Evolutionary conservation across 2,329 filamentous ascomycete genomes (phyloP).

Genomic region (Pseudocercospora fuligena): DNA sequence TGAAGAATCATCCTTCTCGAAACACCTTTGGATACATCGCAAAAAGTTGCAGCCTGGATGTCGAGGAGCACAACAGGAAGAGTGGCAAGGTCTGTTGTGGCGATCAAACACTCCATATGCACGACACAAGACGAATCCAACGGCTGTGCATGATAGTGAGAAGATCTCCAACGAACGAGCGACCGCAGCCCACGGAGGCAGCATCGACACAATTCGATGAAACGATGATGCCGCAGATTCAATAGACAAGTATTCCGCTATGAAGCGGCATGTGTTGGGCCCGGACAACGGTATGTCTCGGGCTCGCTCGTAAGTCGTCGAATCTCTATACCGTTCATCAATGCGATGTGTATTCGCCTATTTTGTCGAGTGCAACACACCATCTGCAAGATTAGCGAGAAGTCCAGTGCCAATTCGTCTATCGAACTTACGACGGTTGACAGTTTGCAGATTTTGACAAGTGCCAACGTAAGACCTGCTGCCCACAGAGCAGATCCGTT

Average conservation of each 20-base stretch:
- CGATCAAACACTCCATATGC: not conserved
- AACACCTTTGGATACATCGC: not conserved
- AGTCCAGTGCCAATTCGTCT: not conserved
- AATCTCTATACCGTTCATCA: not conserved
- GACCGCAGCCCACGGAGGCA: not conserved
- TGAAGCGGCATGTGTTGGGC: not conserved
- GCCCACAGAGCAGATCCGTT: not conserved
- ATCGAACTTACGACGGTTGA: not conserved
- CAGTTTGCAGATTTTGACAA: conserved; percentile 6
- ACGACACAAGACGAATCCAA: not conserved
- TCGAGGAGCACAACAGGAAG: not conserved
- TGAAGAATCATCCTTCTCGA: not conserved
- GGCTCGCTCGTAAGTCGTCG: not conserved
- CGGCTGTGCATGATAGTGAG: not conserved
- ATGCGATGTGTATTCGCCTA: not conserved
- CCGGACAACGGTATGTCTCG: not conserved
- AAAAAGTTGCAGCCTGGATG: not conserved
- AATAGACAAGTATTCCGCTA: not conserved
- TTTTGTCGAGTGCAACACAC: conserved; percentile 3
- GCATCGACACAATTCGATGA: not conserved
- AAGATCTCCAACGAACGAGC: not conserved
- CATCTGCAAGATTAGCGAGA: conserved; percentile 8
- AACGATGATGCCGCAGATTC: not conserved
- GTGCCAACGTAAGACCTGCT: not conserved
- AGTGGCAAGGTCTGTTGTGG: not conserved